Evolutionary conservation across 2,329 filamentous ascomycete species (phyloP).

Genomic region (Penicillium carneum): DNA sequence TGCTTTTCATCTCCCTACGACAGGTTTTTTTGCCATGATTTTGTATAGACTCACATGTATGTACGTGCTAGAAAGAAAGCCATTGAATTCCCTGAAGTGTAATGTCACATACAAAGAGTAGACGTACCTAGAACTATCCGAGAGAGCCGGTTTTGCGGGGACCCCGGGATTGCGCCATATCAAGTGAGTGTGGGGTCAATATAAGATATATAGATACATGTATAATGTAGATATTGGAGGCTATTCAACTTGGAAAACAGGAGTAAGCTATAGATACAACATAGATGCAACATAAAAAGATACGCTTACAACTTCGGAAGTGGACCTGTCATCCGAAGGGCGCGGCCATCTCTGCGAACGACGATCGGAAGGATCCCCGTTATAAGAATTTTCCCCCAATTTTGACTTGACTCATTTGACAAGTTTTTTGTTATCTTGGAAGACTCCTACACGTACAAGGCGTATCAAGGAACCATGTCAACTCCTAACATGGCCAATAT

Average conservation of each 20-base stretch:
- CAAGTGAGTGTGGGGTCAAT: background rate
- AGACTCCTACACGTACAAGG: background rate
- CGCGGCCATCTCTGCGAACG: conserved; percentile 34
- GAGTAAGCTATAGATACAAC: background rate
- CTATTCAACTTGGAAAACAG: background rate
- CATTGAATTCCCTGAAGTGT: background rate
- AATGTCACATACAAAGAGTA: background rate
- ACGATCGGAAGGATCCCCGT: conserved; percentile 11
- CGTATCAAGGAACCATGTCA: background rate
- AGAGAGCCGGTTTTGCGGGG: conserved; percentile 16
- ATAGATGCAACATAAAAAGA: background rate
- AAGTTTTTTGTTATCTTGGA: too few relatives aligned
- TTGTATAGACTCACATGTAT: conserved; percentile 8
- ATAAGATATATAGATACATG: background rate
- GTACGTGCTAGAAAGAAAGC: conserved; percentile 5
- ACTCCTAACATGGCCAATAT: conserved; percentile 3
- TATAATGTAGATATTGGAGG: background rate
- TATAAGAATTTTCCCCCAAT: background rate
- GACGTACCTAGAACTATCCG: background rate
- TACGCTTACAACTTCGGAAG: background rate
- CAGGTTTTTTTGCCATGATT: background rate
- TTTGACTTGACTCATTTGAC: background rate
- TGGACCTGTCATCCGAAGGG: conserved; percentile 1
- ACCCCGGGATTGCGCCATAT: conserved; percentile 19
- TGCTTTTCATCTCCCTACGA: background rate